Conservation (phyloP, 2,329 filamentous ascomycete genomes). For the Fusarium sp. region DNA sequence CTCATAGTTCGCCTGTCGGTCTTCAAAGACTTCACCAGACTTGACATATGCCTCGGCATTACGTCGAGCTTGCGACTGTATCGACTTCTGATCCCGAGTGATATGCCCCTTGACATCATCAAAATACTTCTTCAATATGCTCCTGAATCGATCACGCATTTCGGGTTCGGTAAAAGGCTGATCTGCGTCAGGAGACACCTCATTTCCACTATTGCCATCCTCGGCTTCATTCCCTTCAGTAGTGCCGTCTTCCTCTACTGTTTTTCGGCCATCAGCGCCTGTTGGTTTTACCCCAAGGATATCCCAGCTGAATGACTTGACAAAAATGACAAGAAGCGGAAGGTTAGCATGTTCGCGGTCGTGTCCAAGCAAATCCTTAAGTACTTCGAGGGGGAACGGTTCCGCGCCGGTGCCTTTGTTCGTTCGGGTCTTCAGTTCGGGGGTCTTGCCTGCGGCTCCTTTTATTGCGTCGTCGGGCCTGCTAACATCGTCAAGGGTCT, state of each 20-base stretch:
- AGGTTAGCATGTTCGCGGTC: constrained; percentile 93
- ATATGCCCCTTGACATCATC: constrained; percentile 92
- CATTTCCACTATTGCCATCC: constrained; percentile 49
- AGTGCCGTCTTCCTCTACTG: constrained; percentile 82
- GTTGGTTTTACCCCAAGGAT: constrained; percentile 81
- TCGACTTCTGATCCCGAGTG: constrained; percentile 88
- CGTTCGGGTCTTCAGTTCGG: constrained; percentile 65
- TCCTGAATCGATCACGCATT: constrained; percentile 85
- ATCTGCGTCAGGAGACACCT: constrained; percentile 60
- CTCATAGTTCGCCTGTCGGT: constrained; percentile 94
- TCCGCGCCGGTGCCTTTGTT: constrained; percentile 75
- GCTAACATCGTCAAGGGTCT: constrained; percentile 76
- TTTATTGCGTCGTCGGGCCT: constrained; percentile 71
- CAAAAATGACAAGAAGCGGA: constrained; percentile 91
- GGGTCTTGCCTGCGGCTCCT: constrained; percentile 69
- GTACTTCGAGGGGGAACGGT: constrained; percentile 94
- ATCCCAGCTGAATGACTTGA: constrained; percentile 97
- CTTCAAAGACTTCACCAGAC: constrained; percentile 97
- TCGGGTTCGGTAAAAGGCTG: constrained; percentile 79
- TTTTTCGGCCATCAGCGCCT: constrained; percentile 81
- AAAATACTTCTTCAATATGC: constrained; percentile 86
- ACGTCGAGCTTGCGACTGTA: constrained; percentile 85
- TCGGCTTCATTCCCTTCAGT: constrained; percentile 51
- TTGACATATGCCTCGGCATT: constrained; percentile 99
- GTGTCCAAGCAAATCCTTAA: constrained; percentile 94